These are phyloP conservation scores for Scleromitrula shiraiana DNA, from an alignment of 2,329 filamentous ascomycete species.

Conservation along the genomic window DNA sequence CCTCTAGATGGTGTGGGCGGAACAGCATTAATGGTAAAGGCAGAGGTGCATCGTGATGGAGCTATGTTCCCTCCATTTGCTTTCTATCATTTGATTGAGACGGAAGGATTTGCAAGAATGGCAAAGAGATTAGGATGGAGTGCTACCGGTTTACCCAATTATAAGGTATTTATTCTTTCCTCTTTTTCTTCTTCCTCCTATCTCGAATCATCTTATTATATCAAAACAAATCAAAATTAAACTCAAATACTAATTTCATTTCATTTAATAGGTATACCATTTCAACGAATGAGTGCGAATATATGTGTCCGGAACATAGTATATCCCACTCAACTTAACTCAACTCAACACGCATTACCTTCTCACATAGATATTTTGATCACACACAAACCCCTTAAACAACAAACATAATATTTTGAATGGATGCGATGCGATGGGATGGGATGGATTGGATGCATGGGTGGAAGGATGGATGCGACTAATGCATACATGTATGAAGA, in stretches of 20 bases:
- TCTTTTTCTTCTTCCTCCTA: background rate
- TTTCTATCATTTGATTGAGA: conserved; percentile 96
- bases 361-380: no score
- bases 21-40: conserved; percentile 86
- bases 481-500: no score
- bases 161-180: conserved; percentile 59
- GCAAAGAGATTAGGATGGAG: conserved; percentile 80
- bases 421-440: no score
- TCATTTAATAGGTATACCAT: conserved; percentile 62
- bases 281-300: conserved; percentile 63
- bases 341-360: no score
- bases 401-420: no score
- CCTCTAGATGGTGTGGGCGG: conserved; percentile 89
- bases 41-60: conserved; percentile 91
- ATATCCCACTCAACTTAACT: conserved; percentile 5
- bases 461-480: no score
- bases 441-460: no score
- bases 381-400: no score
- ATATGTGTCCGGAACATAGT: conserved; percentile 7
- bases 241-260: background rate
- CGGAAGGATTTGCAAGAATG: conserved; percentile 98
- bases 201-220: background rate
- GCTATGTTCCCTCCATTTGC: conserved; percentile 97
- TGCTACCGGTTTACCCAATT: conserved; percentile 86
- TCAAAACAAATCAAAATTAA: background rate